Percentiles rank a stretch among this genome's conserved stretches.
Conservation (phyloP, 768 basidiomycete genomes). For the Cystobasidium onofrii region DNA sequence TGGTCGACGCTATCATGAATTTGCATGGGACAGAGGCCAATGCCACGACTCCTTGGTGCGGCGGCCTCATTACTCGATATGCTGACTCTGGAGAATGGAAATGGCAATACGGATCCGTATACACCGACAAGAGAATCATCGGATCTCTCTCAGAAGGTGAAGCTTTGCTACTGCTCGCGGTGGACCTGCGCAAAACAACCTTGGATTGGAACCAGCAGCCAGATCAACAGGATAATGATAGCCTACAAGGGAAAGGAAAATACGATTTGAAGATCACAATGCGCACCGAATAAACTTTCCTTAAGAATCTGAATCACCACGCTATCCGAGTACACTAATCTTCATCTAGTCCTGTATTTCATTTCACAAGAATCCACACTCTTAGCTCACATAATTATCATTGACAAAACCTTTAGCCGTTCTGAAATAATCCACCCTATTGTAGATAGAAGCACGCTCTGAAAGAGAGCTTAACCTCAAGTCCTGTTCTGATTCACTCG, state of each 20-base stretch:
- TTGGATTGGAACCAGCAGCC: background rate
- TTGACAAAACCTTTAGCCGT: too few relatives aligned
- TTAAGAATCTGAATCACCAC: too few relatives aligned
- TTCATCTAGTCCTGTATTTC: too few relatives aligned
- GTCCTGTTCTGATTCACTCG: too few relatives aligned
- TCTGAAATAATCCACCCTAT: too few relatives aligned
- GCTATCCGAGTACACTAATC: too few relatives aligned
- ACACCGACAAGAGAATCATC: background rate
- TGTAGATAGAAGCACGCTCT: too few relatives aligned
- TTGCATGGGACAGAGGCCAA: background rate
- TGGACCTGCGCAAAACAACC: background rate
- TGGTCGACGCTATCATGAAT: background rate
- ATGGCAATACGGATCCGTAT: background rate
- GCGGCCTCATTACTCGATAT: background rate
- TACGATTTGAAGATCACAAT: background rate
- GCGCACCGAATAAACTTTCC: background rate
- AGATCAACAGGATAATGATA: background rate
- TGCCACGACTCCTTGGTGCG: background rate
- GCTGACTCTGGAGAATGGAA: background rate
- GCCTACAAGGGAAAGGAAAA: background rate
- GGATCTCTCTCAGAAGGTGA: background rate
- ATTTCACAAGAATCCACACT: too few relatives aligned
- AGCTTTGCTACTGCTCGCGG: background rate
- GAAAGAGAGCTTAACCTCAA: too few relatives aligned
- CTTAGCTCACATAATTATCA: too few relatives aligned